Percentiles rank a stretch among this genome's conserved stretches.
These are phyloP conservation scores for Geranium brycei DNA, from an alignment of 345 rosid genomes.

Conservation along the genomic window DNA sequence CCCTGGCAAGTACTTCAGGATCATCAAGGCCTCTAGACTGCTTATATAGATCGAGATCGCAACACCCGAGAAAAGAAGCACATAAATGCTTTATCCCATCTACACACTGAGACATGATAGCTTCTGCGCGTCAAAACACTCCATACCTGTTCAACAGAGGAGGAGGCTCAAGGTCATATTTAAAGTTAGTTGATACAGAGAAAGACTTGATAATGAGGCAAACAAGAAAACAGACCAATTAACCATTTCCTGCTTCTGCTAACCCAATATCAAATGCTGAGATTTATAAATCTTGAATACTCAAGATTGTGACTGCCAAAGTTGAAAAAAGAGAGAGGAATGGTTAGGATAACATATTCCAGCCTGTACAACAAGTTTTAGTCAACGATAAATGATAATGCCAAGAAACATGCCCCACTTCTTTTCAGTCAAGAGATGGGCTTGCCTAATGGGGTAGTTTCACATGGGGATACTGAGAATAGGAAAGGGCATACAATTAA, in stretches of 20 bases:
- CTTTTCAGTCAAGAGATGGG: neutral
- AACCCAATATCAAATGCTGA: neutral
- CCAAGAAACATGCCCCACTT: neutral
- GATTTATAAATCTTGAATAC: neutral
- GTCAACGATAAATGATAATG: neutral
- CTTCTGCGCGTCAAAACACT: constrained; percentile 41
- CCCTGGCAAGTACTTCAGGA: constrained; percentile 89
- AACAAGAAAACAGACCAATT: neutral
- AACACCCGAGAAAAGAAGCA: constrained; percentile 58
- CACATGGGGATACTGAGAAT: neutral
- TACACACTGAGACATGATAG: constrained; percentile 88
- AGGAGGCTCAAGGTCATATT: constrained; percentile 2
- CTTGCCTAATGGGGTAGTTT: neutral
- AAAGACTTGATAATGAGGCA: neutral
- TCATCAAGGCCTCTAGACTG: constrained; percentile 75
- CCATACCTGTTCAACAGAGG: constrained; percentile 49
- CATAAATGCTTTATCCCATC: constrained; percentile 50
- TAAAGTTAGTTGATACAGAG: neutral
- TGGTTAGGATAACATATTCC: neutral
- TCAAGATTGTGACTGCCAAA: neutral
- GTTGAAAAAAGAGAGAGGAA: neutral
- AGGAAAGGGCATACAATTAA: neutral
- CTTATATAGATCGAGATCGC: constrained; percentile 48
- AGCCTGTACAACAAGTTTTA: neutral
- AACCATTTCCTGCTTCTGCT: neutral